These are phyloP conservation scores for Curvularia sp. DNA, from an alignment of 2,329 filamentous ascomycete species.

Conservation along the genomic window DNA sequence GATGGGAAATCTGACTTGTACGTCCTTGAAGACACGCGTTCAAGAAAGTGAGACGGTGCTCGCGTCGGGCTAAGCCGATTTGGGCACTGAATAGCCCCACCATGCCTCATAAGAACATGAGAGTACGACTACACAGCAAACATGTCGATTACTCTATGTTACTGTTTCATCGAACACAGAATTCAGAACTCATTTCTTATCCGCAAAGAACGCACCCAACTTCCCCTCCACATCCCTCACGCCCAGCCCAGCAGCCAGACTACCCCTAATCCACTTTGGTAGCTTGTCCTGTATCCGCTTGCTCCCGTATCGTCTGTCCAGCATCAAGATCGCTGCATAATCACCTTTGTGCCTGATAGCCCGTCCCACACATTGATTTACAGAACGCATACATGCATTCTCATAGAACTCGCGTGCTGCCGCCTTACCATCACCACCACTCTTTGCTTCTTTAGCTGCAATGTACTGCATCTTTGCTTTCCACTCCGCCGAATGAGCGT, in stretches of 20 bases:
- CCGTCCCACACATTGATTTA: conserved; percentile 94
- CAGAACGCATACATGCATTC: conserved; percentile 93
- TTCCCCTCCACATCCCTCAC: conserved; percentile 54
- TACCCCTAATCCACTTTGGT: conserved; percentile 85
- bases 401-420: conserved; percentile 84
- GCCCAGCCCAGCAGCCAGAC: conserved; percentile 58
- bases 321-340: conserved; percentile 87
- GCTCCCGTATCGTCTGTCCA: conserved; percentile 80
- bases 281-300: conserved; percentile 78
- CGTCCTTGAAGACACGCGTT: conserved; percentile 18
- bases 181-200: conserved; percentile 26
- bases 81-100: conserved; percentile 23
- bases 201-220: conserved; percentile 50
- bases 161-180: background rate
- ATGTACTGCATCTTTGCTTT: conserved; percentile 90
- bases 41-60: conserved; percentile 17
- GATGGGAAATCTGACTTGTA: background rate
- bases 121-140: background rate
- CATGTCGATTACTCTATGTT: background rate
- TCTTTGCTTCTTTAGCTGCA: conserved; percentile 63
- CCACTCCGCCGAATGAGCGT: conserved; percentile 89
- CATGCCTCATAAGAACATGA: background rate
- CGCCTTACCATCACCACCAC: conserved; percentile 49
- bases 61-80: conserved; percentile 15
- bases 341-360: conserved; percentile 88